Evolutionary conservation across 1,139 yeast genomes (phyloP).

Genomic region (Yamadazyma atmosphaerica): DNA sequence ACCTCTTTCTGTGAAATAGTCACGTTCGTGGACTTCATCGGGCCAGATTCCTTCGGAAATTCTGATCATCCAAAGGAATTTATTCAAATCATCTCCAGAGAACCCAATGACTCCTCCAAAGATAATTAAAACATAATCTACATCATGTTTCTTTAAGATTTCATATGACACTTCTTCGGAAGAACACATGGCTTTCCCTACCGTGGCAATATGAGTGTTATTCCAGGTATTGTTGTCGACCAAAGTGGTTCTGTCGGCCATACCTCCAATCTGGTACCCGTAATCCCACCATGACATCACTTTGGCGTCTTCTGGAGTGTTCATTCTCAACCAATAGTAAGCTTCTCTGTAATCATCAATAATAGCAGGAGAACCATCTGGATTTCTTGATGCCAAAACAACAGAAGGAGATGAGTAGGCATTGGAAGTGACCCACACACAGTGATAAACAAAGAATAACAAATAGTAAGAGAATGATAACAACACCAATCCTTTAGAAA

Average conservation of each 20-base stretch:
- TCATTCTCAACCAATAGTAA: conserved; percentile 98
- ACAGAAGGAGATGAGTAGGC: conserved; percentile 99
- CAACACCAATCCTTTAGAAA: conserved; percentile 64
- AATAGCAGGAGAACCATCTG: conserved; percentile 82
- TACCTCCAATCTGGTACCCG: conserved; percentile 99
- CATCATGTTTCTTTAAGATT: conserved; percentile 87
- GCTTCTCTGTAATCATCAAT: conserved; percentile 99
- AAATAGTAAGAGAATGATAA: conserved; percentile 75
- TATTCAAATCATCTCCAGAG: conserved; percentile 96
- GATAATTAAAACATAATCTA: conserved; percentile 88
- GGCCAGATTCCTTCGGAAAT: conserved; percentile 99
- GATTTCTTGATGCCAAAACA: conserved; percentile 78
- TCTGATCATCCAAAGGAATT: conserved; percentile 98
- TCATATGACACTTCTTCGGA: conserved; percentile 86
- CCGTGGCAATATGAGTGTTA: conserved; percentile 99
- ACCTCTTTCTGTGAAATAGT: conserved; percentile 80
- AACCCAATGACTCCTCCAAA: conserved; percentile 95
- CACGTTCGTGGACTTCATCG: conserved; percentile 85
- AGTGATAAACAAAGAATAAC: conserved; percentile 83
- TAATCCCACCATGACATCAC: conserved; percentile 99
- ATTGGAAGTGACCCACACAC: conserved; percentile 95
- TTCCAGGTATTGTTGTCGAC: conserved; percentile 99
- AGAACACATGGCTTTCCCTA: conserved; percentile 96
- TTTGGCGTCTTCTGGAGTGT: conserved; percentile 93
- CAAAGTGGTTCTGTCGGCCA: conserved; percentile 98